Conservation (phyloP, 2,329 filamentous ascomycete genomes). For the Stylonectria norvegica region DNA sequence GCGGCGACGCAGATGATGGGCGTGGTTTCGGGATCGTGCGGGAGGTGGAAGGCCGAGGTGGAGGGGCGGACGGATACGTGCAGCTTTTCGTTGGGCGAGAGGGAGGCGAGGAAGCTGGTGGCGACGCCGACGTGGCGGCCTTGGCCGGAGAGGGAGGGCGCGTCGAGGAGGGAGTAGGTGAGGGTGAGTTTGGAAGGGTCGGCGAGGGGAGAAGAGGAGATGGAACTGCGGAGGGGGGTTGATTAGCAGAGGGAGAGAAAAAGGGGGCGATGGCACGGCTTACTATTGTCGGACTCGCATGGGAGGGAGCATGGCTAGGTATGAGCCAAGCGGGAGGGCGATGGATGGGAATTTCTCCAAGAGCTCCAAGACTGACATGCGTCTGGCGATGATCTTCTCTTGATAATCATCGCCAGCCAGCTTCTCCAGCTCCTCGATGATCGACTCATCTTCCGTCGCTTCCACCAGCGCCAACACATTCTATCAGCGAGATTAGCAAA, state of each 20-base stretch:
- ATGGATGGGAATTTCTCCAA: slow-evolving; percentile 61
- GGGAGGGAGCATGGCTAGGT: slow-evolving; percentile 68
- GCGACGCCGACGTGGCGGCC: slow-evolving; percentile 57
- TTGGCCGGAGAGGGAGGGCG: slow-evolving; percentile 48
- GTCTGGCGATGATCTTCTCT: slow-evolving; percentile 50
- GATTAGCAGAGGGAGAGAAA: slow-evolving; percentile 33
- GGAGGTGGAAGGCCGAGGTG: slow-evolving; percentile 48
- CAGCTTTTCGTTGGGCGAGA: slow-evolving; percentile 42
- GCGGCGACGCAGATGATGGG: slow-evolving; percentile 52
- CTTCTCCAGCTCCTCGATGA: slow-evolving; percentile 41
- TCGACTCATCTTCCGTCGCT: slow-evolving; percentile 44
- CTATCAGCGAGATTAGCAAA: too few species aligned
- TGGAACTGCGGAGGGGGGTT: slow-evolving; percentile 45
- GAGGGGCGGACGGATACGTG: slow-evolving; percentile 49
- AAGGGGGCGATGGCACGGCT: slow-evolving; percentile 13
- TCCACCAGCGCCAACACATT: slow-evolving; percentile 44
- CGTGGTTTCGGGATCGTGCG: slow-evolving; percentile 40
- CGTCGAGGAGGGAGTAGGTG: slow-evolving; percentile 65
- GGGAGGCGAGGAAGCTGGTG: slow-evolving; percentile 55
- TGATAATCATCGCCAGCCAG: slow-evolving; percentile 48
- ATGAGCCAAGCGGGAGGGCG: slow-evolving; percentile 60
- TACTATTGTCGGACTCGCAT: slow-evolving; percentile 74
- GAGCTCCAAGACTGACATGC: slow-evolving; percentile 64
- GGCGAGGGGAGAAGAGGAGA: slow-evolving; percentile 68
- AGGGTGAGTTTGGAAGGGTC: slow-evolving; percentile 57